phyloP scores from a whole-genome alignment of 345 rosid genomes.

The Citrus australasica region DNA sequence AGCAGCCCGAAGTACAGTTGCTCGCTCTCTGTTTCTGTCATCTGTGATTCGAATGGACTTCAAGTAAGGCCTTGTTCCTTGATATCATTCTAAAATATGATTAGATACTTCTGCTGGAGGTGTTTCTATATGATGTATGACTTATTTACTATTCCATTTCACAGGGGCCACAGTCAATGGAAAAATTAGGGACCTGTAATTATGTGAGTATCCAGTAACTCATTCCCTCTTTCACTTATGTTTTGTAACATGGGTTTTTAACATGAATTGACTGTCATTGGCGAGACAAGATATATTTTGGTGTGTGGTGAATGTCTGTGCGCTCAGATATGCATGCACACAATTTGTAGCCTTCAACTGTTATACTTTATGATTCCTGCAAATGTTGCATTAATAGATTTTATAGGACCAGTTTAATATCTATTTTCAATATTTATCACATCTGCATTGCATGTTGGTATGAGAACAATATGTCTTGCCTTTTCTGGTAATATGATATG shows the following conservation, averaged over 20 bases:
- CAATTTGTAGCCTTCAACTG: not conserved
- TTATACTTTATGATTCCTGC: not conserved
- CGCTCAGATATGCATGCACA: not conserved
- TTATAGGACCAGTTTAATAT: not conserved
- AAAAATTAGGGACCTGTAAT: constrained; percentile 58
- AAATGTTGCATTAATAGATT: not conserved
- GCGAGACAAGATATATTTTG: not conserved
- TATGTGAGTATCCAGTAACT: constrained; percentile 58
- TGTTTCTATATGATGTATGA: constrained; percentile 18
- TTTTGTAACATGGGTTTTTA: constrained; percentile 1
- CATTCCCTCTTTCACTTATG: not conserved
- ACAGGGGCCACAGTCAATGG: constrained; percentile 70
- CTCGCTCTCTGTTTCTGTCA: constrained; percentile 76
- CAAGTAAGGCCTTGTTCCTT: constrained; percentile 50
- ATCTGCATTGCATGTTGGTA: not conserved
- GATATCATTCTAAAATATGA: constrained; percentile 6
- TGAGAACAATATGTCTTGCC: not conserved
- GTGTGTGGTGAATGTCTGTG: not conserved
- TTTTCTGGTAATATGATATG: not conserved
- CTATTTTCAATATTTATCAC: not conserved
- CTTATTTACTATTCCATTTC: constrained; percentile 16
- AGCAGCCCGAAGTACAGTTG: constrained; percentile 40
- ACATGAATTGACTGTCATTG: not conserved
- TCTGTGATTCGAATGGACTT: constrained; percentile 62
- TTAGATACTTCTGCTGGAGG: constrained; percentile 10